Evolutionary conservation across 2,329 filamentous ascomycete species (phyloP).

Genomic region (Fusarium setosum): DNA sequence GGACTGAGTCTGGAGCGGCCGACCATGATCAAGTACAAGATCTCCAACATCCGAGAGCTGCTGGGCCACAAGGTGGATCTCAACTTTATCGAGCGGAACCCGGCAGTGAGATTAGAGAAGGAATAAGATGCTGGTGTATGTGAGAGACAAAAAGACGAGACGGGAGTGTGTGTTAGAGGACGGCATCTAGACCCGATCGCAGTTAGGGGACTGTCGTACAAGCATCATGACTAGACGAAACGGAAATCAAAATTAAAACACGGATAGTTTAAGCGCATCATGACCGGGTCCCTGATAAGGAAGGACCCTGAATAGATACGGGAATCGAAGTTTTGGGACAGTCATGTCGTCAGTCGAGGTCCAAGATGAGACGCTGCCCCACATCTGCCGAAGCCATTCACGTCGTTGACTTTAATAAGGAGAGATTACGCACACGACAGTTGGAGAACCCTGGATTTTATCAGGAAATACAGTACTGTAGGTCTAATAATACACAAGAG

Average conservation of each 20-base stretch:
- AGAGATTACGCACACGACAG: slow-evolving; percentile 25
- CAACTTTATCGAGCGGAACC: slow-evolving; percentile 90
- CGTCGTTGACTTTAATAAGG: slow-evolving; percentile 8
- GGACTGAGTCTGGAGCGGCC: slow-evolving; percentile 92
- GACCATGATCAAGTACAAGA: slow-evolving; percentile 96
- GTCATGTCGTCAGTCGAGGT: slow-evolving; percentile 34
- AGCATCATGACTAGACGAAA: slow-evolving; percentile 40
- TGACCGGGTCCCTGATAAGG: slow-evolving; percentile 19
- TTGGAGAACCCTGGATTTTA: slow-evolving; percentile 17
- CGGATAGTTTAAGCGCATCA: slow-evolving; percentile 16
- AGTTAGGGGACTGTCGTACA: slow-evolving; percentile 4
- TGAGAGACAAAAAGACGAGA: slow-evolving; percentile 4
- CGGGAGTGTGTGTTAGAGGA: slow-evolving; percentile 4
- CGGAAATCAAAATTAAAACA: slow-evolving; percentile 18
- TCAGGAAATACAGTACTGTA: neutral
- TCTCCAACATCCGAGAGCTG: slow-evolving; percentile 91
- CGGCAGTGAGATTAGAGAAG: slow-evolving; percentile 90
- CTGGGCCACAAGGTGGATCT: slow-evolving; percentile 96
- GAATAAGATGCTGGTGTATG: slow-evolving; percentile 59
- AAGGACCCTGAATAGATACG: slow-evolving; percentile 33
- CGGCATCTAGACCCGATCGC: slow-evolving; percentile 27
- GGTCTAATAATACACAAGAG: neutral
- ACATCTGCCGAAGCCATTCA: slow-evolving; percentile 20
- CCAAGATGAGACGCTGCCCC: slow-evolving; percentile 16
- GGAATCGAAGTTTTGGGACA: slow-evolving; percentile 30